These are phyloP conservation scores for Colletotrichum cereale DNA, from an alignment of 2,329 filamentous ascomycete genomes.

Conservation along the genomic window DNA sequence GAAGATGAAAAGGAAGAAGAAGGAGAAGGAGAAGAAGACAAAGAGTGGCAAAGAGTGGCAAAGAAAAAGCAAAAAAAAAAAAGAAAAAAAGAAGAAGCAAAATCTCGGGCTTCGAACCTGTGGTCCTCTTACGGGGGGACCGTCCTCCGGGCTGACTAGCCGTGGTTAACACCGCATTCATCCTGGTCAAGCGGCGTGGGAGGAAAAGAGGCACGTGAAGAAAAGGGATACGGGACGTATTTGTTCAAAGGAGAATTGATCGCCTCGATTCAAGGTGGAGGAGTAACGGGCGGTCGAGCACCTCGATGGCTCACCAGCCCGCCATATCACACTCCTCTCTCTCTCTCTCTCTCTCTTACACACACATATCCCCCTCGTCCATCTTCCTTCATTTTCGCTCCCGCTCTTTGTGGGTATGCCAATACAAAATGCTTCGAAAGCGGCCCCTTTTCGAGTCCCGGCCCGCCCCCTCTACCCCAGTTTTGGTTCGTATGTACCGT, in stretches of 20 bases:
- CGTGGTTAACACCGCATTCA: background rate
- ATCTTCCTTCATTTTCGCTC: background rate
- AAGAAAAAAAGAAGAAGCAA: too few species aligned
- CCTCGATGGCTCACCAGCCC: background rate
- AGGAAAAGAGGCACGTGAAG: background rate
- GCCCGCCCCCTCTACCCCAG: background rate
- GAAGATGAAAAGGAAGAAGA: too few species aligned
- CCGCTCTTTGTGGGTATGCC: slow-evolving; percentile 19
- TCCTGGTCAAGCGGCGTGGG: background rate
- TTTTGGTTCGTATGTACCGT: background rate
- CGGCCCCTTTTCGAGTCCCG: background rate
- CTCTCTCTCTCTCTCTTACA: too few species aligned
- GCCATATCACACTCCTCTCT: background rate
- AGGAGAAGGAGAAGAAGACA: too few species aligned
- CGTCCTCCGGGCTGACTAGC: too few species aligned
- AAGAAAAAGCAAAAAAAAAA: too few species aligned
- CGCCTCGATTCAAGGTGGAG: background rate
- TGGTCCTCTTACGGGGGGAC: too few species aligned
- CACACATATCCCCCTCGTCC: background rate
- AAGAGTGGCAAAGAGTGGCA: too few species aligned
- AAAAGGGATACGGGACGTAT: background rate
- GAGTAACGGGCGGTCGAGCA: background rate
- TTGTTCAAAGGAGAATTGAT: background rate
- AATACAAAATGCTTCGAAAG: slow-evolving; percentile 2
- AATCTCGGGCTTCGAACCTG: too few species aligned